Base-by-base conservation (phyloP, 306 rosid species). In the Glycine tomentella region DNA sequence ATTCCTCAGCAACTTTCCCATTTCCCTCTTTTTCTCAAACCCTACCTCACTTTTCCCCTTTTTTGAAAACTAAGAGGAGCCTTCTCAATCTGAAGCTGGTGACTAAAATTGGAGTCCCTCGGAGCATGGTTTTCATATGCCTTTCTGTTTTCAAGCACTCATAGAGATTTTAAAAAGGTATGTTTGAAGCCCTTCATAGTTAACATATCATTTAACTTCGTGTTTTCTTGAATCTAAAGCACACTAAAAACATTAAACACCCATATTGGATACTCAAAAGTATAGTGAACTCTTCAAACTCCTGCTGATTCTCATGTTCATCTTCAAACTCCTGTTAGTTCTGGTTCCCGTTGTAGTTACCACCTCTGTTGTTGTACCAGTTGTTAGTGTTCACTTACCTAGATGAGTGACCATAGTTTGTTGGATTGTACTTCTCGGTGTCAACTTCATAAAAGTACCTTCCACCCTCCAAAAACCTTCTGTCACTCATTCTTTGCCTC, bases 401-500 rank as follows among this genome's bases (percentile, higher is more conserved):
- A 0, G 86, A 80, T 70, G 91, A 82, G 17, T 79, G 87, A 3
- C 66, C 83, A 57, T 91, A 87, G 84, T 74, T 80, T 57, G 85
- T 64, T 9, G 88, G 87, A 58, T 89, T 72, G 74, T 84, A 74
- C n/a, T 84, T 83, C 87, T 88, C 95, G 15, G 16, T 36, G 6
- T 59, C 0, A 20, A 84, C 0, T 81, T 95, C 92, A 76, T 86
- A 72, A 31, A 2, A 88, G 85, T 89, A 95, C 83, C 69, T 95
- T 0, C 97, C 97, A 44, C 87, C 88, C 57, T 87, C 94, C 92
- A 91, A 2, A 74, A 81, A 95, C 87, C 97, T 91, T 3, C 97
- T 90, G 86, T 92, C 97, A 79, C 97, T 95, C 97, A 95, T 91
- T 13, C 98, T 97, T 76, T 87, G 92, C 82, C 66, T 87, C 87